Evolutionary conservation across 805 yeast genomes (phyloP).

Genomic region (Kodamaea neixiangensis): DNA sequence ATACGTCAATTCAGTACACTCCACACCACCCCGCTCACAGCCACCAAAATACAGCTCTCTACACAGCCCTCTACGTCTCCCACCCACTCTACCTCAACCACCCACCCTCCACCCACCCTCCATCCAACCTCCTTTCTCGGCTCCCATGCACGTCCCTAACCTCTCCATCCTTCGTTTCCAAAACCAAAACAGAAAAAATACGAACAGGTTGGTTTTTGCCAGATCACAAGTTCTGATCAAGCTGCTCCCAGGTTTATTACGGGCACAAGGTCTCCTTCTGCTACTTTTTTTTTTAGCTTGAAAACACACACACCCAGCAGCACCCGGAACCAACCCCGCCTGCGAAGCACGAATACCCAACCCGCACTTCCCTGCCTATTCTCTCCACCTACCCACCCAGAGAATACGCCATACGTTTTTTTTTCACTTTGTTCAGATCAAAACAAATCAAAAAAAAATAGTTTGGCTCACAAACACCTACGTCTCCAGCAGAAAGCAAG

Average conservation of each 20-base stretch:
- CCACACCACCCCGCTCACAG: too few relatives aligned
- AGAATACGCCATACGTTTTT: not conserved
- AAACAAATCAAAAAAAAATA: slow-evolving; percentile 7
- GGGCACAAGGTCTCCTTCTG: not conserved
- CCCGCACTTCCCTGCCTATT: not conserved
- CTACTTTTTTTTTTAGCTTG: too few relatives aligned
- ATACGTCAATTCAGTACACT: too few relatives aligned
- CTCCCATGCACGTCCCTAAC: not conserved
- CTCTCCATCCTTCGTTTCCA: slow-evolving; percentile 1
- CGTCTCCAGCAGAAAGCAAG: not conserved
- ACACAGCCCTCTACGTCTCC: too few relatives aligned
- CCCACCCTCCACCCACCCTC: too few relatives aligned
- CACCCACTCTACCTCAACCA: too few relatives aligned
- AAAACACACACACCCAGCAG: too few relatives aligned
- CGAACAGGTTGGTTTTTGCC: slow-evolving; percentile 1
- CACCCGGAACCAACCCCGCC: too few relatives aligned
- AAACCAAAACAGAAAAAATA: slow-evolving; percentile 8
- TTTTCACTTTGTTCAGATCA: slow-evolving; percentile 5
- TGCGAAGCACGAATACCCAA: too few relatives aligned
- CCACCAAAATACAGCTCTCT: too few relatives aligned
- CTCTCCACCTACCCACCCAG: not conserved
- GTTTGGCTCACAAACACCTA: slow-evolving; percentile 2
- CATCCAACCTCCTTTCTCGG: too few relatives aligned
- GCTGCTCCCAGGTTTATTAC: not conserved
- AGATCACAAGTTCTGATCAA: not conserved